These are phyloP conservation scores for Papilionanthe hybrid DNA, from an alignment of 116 monocot genomes.

Conservation along the genomic window DNA sequence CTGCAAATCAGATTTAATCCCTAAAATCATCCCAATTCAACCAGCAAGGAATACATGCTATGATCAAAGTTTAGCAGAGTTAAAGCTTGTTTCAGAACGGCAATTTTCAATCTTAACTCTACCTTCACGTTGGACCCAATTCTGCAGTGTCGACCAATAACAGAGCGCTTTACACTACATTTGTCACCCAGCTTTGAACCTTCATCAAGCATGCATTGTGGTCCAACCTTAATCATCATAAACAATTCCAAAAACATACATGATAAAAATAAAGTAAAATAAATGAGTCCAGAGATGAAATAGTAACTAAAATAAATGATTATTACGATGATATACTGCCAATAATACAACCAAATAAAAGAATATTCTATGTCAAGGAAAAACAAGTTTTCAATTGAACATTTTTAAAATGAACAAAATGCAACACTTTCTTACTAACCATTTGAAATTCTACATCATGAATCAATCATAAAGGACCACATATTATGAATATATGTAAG, in stretches of 20 bases:
- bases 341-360: neutral
- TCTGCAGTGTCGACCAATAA: slow-evolving; percentile 95
- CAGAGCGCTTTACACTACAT: slow-evolving; percentile 93
- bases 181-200: slow-evolving; percentile 96
- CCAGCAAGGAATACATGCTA: neutral
- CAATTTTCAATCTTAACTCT: slow-evolving; percentile 6
- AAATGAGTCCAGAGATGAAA: neutral
- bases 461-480: no score
- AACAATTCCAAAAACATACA: slow-evolving; percentile 1
- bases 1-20: slow-evolving; percentile 25
- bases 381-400: no score
- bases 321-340: no score
- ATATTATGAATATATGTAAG: no score
- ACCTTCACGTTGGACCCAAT: slow-evolving; percentile 99
- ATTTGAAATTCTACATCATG: no score
- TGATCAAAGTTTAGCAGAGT: neutral
- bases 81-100: neutral
- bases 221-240: slow-evolving; percentile 61
- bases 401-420: no score
- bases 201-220: slow-evolving; percentile 92
- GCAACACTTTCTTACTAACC: no score
- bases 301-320: neutral
- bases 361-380: neutral
- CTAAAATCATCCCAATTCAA: neutral
- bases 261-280: neutral